phyloP scores from a whole-genome alignment of 1,284 basidiomycete species.

The Amylostereum chailletii region DNA sequence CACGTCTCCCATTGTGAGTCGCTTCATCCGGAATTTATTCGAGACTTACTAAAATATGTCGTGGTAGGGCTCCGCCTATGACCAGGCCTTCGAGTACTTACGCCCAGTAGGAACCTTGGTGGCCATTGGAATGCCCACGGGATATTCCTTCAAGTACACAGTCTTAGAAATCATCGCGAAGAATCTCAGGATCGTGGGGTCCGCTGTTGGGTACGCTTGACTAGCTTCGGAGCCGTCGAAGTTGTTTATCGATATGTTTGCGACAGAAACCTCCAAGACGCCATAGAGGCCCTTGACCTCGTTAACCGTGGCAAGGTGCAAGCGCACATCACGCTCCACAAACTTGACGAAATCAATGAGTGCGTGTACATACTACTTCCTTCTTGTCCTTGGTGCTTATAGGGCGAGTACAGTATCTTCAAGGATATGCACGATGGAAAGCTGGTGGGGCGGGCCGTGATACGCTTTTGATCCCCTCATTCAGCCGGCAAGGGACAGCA shows the following conservation, averaged over 20 bases:
- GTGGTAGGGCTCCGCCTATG: constrained; percentile 35
- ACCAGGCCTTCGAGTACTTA: constrained; percentile 58
- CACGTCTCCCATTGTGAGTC: constrained; percentile 34
- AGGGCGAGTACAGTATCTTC: neutral
- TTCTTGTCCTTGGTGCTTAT: neutral
- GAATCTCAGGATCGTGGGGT: constrained; percentile 49
- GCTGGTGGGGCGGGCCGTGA: neutral
- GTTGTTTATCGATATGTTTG: neutral
- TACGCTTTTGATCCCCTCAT: neutral
- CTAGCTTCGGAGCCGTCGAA: neutral
- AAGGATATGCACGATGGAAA: neutral
- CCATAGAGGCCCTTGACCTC: constrained; percentile 54
- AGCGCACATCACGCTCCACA: constrained; percentile 38
- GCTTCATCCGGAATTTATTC: neutral
- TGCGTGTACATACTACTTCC: constrained; percentile 17
- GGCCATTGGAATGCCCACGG: constrained; percentile 47
- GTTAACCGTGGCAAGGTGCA: constrained; percentile 58
- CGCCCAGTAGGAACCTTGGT: constrained; percentile 49
- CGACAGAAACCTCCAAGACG: constrained; percentile 49
- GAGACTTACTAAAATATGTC: neutral
- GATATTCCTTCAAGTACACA: neutral
- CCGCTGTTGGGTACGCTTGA: constrained; percentile 43
- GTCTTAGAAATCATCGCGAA: constrained; percentile 13
- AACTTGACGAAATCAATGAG: constrained; percentile 41
- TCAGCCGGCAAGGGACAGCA: neutral